These are phyloP conservation scores for Puccinia triticina DNA, from an alignment of 1,284 basidiomycete species.

Conservation along the genomic window DNA sequence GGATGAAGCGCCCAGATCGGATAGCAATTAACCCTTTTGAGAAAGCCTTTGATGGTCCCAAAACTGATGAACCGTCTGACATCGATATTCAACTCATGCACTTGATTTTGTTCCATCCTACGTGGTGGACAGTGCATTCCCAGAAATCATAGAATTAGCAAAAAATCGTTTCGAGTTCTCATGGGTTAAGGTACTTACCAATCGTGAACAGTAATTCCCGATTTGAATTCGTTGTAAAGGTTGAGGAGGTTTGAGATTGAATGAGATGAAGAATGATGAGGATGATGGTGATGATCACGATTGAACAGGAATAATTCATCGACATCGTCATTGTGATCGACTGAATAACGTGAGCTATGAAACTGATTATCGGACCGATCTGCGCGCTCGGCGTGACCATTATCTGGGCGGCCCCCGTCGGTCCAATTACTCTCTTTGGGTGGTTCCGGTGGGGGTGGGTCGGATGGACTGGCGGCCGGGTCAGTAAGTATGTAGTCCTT, in stretches of 20 bases:
- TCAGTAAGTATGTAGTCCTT: conserved; percentile 32
- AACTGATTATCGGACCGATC: neutral
- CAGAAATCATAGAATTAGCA: too few relatives aligned
- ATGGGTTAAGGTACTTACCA: conserved; percentile 65
- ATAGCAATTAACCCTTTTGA: conserved; percentile 88
- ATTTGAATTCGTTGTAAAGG: conserved; percentile 82
- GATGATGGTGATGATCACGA: conserved; percentile 7
- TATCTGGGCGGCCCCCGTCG: conserved; percentile 55
- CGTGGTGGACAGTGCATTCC: too few relatives aligned
- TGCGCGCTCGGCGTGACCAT: neutral
- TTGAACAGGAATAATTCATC: conserved; percentile 36
- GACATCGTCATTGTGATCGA: conserved; percentile 39
- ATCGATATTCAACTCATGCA: conserved; percentile 77
- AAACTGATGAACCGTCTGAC: conserved; percentile 93
- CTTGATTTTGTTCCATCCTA: conserved; percentile 71
- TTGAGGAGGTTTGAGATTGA: conserved; percentile 68
- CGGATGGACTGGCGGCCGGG: neutral
- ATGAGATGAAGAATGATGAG: conserved; percentile 30
- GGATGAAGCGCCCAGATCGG: conserved; percentile 65
- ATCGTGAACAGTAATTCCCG: conserved; percentile 78
- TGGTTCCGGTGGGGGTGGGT: conserved; percentile 54
- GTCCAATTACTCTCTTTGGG: conserved; percentile 49
- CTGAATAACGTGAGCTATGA: neutral
- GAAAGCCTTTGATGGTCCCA: conserved; percentile 97
- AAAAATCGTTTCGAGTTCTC: neutral